A percentile compares a stretch with the other conserved stretches of the same genome.
Evolutionary conservation across 2,329 filamentous ascomycete species (phyloP).

Genomic region (Exserohilum turcica): DNA sequence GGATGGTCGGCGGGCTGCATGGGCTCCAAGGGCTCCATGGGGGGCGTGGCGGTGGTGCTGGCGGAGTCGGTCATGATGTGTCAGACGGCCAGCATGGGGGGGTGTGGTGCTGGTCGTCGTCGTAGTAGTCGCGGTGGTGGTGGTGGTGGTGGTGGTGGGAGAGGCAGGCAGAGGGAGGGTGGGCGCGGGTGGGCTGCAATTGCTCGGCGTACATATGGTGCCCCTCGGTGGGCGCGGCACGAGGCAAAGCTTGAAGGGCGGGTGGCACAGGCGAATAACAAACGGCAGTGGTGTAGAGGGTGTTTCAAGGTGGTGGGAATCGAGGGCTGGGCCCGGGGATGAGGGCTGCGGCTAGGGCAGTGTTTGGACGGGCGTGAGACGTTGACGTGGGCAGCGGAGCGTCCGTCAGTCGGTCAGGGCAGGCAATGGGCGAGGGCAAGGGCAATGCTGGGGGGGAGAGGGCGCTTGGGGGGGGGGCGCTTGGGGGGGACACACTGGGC

Average conservation of each 20-base stretch:
- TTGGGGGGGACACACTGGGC: constrained; percentile 6
- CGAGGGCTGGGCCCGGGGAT: constrained; percentile 8
- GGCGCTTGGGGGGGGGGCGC: too few species aligned
- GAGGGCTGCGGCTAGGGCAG: not conserved
- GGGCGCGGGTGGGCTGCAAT: not conserved
- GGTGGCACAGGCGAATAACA: constrained; percentile 15
- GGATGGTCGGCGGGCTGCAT: not conserved
- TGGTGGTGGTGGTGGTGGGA: too few species aligned
- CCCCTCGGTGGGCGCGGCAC: constrained; percentile 3
- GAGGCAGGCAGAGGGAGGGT: not conserved
- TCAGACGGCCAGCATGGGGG: constrained; percentile 20
- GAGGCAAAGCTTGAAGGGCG: constrained; percentile 4
- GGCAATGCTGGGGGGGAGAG: constrained; percentile 2
- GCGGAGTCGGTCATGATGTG: constrained; percentile 20
- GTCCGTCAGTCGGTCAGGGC: not conserved
- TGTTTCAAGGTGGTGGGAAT: constrained; percentile 30
- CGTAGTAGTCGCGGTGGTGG: too few species aligned
- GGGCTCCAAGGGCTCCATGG: not conserved
- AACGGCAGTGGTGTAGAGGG: constrained; percentile 26
- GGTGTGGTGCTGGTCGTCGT: too few species aligned
- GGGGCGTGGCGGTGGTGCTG: constrained; percentile 4
- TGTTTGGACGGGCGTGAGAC: not conserved
- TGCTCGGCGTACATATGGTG: constrained; percentile 4
- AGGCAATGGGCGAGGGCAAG: constrained; percentile 1
- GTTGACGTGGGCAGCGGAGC: not conserved